Evolutionary conservation across 768 basidiomycete genomes (phyloP).

Genomic region (Boletus rubroflammeus): DNA sequence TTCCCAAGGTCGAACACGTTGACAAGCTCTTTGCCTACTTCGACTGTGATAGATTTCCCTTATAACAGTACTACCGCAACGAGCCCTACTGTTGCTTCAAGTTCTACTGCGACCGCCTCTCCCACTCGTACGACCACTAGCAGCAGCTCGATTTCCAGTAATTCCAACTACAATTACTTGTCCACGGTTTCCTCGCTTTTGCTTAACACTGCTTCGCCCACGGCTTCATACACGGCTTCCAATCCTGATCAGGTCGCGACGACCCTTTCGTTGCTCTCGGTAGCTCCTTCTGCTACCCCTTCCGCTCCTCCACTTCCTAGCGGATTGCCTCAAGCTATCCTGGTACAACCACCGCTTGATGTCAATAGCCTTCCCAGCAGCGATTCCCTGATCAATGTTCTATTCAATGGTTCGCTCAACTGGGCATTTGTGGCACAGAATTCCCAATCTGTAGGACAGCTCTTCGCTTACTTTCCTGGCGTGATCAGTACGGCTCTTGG

Average conservation of each 20-base stretch:
- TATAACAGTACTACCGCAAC: constrained; percentile 8
- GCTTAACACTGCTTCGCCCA: constrained; percentile 19
- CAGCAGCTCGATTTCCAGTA: constrained; percentile 11
- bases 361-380: constrained; percentile 32
- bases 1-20: not conserved
- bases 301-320: constrained; percentile 45
- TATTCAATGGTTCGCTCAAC: constrained; percentile 56
- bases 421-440: constrained; percentile 69
- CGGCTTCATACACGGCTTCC: constrained; percentile 24
- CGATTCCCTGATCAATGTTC: constrained; percentile 55
- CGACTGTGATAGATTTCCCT: constrained; percentile 33
- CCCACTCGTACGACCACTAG: constrained; percentile 13
- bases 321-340: constrained; percentile 57
- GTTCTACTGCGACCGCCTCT: constrained; percentile 2
- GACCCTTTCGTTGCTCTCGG: constrained; percentile 23
- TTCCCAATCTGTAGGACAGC: constrained; percentile 60
- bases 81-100: constrained; percentile 1
- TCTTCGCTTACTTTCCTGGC: constrained; percentile 68
- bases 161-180: constrained; percentile 33
- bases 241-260: constrained; percentile 39
- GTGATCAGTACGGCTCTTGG: constrained; percentile 45
- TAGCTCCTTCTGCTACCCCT: constrained; percentile 25
- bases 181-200: constrained; percentile 35
- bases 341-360: constrained; percentile 37
- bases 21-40: constrained; percentile 6